These are phyloP conservation scores for Fusarium devonianum DNA, from an alignment of 2,329 filamentous ascomycete species.

Conservation along the genomic window DNA sequence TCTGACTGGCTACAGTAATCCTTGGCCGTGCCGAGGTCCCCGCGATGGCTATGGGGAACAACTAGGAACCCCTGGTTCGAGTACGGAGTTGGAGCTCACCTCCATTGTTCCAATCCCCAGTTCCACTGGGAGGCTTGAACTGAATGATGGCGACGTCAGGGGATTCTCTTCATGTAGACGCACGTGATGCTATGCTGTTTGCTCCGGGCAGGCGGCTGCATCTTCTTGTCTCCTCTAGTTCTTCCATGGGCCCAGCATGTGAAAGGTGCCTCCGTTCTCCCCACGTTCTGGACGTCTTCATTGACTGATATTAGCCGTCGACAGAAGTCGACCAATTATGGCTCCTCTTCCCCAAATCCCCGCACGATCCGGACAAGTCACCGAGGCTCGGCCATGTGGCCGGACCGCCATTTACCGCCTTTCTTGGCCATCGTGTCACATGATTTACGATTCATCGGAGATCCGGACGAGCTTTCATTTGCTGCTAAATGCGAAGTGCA, in stretches of 20 bases:
- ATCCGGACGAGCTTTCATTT: neutral
- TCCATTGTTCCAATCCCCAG: conserved; percentile 25
- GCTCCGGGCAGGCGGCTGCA: neutral
- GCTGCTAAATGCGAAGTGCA: neutral
- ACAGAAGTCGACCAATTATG: conserved; percentile 16
- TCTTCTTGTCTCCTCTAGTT: neutral
- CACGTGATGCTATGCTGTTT: conserved; percentile 6
- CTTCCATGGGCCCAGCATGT: conserved; percentile 13
- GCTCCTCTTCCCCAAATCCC: conserved; percentile 24
- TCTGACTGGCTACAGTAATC: neutral
- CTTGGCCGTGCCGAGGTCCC: conserved; percentile 39
- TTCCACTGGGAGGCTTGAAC: neutral
- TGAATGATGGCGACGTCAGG: neutral
- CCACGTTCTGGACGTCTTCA: neutral
- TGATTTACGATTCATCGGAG: conserved; percentile 19
- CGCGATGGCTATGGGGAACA: conserved; percentile 32
- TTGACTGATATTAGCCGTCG: no score
- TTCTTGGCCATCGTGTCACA: conserved; percentile 7
- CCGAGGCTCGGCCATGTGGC: conserved; percentile 33
- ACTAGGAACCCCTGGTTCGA: conserved; percentile 6
- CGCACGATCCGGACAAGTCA: conserved; percentile 32
- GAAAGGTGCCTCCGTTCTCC: conserved; percentile 16
- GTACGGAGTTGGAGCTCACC: neutral
- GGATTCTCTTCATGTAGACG: neutral
- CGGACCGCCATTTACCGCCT: conserved; percentile 2